Conservation (phyloP, 139 green algal species). For the Picochlorum sp. region DNA sequence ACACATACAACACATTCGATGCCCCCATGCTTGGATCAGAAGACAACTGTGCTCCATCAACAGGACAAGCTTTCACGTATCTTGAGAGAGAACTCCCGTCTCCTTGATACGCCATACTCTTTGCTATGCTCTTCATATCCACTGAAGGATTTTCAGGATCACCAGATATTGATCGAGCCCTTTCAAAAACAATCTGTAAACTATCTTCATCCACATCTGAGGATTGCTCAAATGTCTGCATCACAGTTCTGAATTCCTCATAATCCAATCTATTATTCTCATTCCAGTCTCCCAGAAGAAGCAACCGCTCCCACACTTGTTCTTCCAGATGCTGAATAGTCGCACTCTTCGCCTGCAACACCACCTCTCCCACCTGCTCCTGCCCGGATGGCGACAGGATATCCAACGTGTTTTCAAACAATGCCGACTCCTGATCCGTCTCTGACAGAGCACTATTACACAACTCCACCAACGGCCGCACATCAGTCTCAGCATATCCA, state of each 20-base stretch:
- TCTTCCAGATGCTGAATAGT: conserved; percentile 19
- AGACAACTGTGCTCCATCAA: conserved; percentile 35
- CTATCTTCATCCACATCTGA: conserved; percentile 19
- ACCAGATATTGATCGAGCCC: background rate
- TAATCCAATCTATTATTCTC: conserved; percentile 18
- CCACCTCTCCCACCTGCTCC: background rate
- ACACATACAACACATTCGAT: conserved; percentile 42
- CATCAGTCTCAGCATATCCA: conserved; percentile 6
- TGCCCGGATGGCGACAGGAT: conserved; percentile 20
- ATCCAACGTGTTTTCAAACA: conserved; percentile 3
- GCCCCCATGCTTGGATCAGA: conserved; percentile 16
- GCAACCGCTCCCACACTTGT: conserved; percentile 37
- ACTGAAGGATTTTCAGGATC: conserved; percentile 17
- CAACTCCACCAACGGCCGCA: conserved; percentile 12
- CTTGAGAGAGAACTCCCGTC: background rate
- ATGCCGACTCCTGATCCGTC: background rate
- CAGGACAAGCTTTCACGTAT: conserved; percentile 31
- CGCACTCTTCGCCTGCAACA: conserved; percentile 11
- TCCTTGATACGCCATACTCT: conserved; percentile 7
- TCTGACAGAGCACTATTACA: background rate
- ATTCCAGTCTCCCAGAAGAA: conserved; percentile 30
- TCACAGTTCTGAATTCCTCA: conserved; percentile 24
- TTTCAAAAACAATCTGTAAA: conserved; percentile 16
- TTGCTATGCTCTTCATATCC: conserved; percentile 7
- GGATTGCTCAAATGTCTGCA: conserved; percentile 25